Percentiles rank a stretch among this genome's conserved stretches.
Evolutionary conservation across 352 stramenopile genomes (phyloP).

Genomic region (Pythium rhizo-oryzae): DNA sequence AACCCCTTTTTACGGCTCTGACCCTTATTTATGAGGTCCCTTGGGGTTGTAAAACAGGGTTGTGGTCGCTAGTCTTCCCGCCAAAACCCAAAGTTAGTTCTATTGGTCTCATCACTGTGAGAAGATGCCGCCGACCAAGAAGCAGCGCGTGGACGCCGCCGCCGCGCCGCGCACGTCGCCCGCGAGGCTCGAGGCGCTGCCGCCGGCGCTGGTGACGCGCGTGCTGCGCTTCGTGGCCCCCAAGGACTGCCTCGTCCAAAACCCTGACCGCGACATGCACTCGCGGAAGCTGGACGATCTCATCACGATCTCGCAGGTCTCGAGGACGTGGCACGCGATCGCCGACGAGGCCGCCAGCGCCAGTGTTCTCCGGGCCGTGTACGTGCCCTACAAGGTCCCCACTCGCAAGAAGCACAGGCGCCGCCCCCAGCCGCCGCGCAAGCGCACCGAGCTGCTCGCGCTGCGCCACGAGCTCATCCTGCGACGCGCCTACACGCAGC

Average conservation of each 20-base stretch:
- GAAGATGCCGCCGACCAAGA: neutral
- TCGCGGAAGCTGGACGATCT: too few relatives aligned
- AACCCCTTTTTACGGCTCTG: too few relatives aligned
- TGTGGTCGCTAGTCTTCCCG: too few relatives aligned
- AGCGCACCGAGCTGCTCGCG: neutral
- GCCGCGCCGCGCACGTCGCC: neutral
- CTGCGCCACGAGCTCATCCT: constrained; percentile 3
- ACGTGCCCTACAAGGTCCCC: neutral
- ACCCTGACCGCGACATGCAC: neutral
- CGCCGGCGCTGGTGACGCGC: neutral
- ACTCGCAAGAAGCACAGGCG: neutral
- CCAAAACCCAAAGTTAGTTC: neutral
- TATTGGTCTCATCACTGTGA: neutral
- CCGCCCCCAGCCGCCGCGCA: neutral
- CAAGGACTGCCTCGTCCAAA: neutral
- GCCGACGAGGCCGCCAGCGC: neutral
- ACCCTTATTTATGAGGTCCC: too few relatives aligned
- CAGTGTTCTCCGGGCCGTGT: neutral
- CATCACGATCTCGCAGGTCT: neutral
- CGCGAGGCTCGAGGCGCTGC: neutral
- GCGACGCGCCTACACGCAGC: neutral
- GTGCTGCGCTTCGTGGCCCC: neutral
- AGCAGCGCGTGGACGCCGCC: neutral
- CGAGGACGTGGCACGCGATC: neutral
- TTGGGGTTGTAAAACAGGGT: too few relatives aligned